Percentiles rank a stretch among this genome's conserved stretches.
Evolutionary conservation across 1,139 yeast species (phyloP).

Genomic region (Hemisphaericaspora xylofermentans): DNA sequence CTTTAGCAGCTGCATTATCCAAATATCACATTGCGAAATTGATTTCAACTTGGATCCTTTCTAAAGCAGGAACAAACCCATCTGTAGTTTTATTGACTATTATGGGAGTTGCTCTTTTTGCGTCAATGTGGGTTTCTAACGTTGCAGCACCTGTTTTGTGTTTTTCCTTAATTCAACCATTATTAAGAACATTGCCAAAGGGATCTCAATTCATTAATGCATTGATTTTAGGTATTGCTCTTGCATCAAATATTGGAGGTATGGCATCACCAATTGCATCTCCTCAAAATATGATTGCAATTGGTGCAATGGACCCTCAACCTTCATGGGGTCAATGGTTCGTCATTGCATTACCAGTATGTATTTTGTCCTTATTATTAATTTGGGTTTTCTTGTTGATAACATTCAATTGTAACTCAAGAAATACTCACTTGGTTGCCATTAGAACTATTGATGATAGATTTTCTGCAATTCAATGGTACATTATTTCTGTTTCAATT

Average conservation of each 20-base stretch:
- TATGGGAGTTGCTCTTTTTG: slow-evolving; percentile 66
- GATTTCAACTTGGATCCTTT: slow-evolving; percentile 62
- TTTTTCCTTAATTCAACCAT: slow-evolving; percentile 64
- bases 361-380: slow-evolving; percentile 50
- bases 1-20: slow-evolving; percentile 70
- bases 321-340: slow-evolving; percentile 83
- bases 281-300: slow-evolving; percentile 75
- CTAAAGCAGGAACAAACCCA: slow-evolving; percentile 67
- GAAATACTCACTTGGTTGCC: slow-evolving; percentile 42
- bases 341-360: slow-evolving; percentile 65
- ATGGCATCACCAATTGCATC: slow-evolving; percentile 82
- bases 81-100: slow-evolving; percentile 59
- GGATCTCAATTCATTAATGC: slow-evolving; percentile 64
- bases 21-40: slow-evolving; percentile 70
- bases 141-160: slow-evolving; percentile 79
- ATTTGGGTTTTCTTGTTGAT: slow-evolving; percentile 59
- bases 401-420: slow-evolving; percentile 52
- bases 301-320: slow-evolving; percentile 62
- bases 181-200: slow-evolving; percentile 60
- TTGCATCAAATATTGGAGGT: slow-evolving; percentile 73
- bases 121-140: slow-evolving; percentile 78
- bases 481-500: slow-evolving; percentile 50
- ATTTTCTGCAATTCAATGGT: slow-evolving; percentile 65
- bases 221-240: slow-evolving; percentile 67
- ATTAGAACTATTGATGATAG: slow-evolving; percentile 61